Percentiles rank a stretch among this genome's conserved stretches.
Conservation (phyloP, 2,329 filamentous ascomycete species). For the Chaetomium globosum region DNA sequence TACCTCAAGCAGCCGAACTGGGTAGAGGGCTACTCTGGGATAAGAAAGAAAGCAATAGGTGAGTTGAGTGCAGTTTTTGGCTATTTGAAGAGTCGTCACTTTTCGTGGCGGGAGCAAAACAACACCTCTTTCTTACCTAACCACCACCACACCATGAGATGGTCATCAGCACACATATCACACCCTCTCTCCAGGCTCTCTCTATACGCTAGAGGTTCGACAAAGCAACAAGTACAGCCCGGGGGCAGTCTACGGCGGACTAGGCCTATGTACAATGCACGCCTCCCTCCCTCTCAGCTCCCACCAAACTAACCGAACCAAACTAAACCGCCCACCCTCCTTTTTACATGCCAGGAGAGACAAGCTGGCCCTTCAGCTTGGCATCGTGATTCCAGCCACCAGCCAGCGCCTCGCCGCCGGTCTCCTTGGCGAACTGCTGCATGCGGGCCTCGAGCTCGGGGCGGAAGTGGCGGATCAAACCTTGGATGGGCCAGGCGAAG, state of each 20-base stretch:
- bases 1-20: no score
- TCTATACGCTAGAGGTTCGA: neutral
- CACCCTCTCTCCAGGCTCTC: neutral
- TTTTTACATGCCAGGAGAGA: slow-evolving; percentile 86
- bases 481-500: slow-evolving; percentile 98
- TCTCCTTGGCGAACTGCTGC: slow-evolving; percentile 72
- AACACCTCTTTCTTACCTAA: neutral
- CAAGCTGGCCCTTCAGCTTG: slow-evolving; percentile 74
- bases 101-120: neutral
- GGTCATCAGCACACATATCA: neutral
- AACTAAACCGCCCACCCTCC: neutral
- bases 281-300: neutral
- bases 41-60: no score
- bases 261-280: slow-evolving; percentile 26
- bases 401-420: slow-evolving; percentile 74
- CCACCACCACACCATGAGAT: neutral
- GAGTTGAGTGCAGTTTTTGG: no score
- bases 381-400: slow-evolving; percentile 85
- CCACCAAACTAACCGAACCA: slow-evolving; percentile 7
- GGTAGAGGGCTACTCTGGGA: no score
- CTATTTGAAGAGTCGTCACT: no score
- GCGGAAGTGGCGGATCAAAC: slow-evolving; percentile 96
- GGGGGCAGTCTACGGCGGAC: slow-evolving; percentile 12
- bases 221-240: slow-evolving; percentile 25
- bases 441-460: slow-evolving; percentile 93